phyloP scores from a whole-genome alignment of 306 rosid genomes.

The Adenanthera pavonina region DNA sequence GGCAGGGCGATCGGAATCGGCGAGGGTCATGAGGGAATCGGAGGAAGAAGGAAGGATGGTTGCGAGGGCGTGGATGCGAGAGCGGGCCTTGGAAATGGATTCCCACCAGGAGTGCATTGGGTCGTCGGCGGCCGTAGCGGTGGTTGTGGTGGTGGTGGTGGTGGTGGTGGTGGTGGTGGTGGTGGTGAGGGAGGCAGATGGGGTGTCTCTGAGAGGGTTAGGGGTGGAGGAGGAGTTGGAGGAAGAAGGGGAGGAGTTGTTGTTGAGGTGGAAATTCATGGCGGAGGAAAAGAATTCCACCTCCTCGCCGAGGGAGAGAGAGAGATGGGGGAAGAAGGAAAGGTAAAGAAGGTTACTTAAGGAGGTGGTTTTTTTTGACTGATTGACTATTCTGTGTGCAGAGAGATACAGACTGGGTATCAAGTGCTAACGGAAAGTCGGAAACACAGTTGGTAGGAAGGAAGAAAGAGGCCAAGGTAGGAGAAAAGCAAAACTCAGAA shows the following conservation, averaged over 20 bases:
- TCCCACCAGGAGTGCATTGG: constrained; percentile 95
- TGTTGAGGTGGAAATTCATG: constrained; percentile 57
- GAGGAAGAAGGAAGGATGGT: constrained; percentile 56
- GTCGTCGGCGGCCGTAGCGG: constrained; percentile 45
- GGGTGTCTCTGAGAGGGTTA: constrained; percentile 7
- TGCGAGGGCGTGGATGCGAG: constrained; percentile 84
- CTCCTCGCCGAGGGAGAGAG: background rate
- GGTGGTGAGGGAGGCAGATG: constrained; percentile 32
- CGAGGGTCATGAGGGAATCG: constrained; percentile 65
- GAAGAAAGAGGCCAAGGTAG: background rate
- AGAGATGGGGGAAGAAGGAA: background rate
- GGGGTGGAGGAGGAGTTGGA: constrained; percentile 30
- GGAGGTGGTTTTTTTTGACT: background rate
- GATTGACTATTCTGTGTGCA: background rate
- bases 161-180: constrained; percentile 16
- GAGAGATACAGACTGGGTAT: background rate
- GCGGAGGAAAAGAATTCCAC: background rate
- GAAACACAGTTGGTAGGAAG: background rate
- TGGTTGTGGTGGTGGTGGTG: background rate
- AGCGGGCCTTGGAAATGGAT: constrained; percentile 88
- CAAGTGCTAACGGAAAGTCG: background rate
- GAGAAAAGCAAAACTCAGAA: background rate
- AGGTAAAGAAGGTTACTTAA: background rate
- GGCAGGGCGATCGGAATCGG: constrained; percentile 97
- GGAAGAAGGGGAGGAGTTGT: constrained; percentile 30